Evolutionary conservation across 768 basidiomycete species (phyloP), one percentile per base, ranked within the genome.

Genomic region (Leccinum truebloodii): DNA sequence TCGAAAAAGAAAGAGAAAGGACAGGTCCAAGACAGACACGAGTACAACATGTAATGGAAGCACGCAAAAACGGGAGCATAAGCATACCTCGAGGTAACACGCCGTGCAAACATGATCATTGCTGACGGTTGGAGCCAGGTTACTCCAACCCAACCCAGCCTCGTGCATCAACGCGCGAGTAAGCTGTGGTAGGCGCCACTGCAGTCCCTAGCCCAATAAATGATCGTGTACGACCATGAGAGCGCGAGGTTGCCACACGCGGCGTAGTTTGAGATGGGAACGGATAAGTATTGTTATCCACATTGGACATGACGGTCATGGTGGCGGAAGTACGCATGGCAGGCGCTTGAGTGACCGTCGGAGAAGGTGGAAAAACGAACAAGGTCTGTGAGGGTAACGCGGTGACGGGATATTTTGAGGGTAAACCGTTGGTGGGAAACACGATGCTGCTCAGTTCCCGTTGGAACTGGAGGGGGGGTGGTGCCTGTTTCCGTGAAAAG

Each of bases 301-400:
- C 63, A 65, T 79, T 88, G 61, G 90, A 89, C 50, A 85, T 90
- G 57, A 94, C 77, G 39, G 88, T 92, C 85, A 93, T 87, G 37
- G 91, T 89, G 52, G 90, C 89, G 28, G 92, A 90, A 55, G 88
- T 91, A 41, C 76, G 73, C 55, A 81, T 82, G 50, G 85, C 79
- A 67, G 79, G 80, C 69, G 66, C 30, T 32, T 64, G 63, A 78
- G 67, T 52, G 80, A 85, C 52, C 7, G 72, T 80, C 74, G 84
- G 90, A 5, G 91, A 93, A 34, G 92, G 90, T 1, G 92, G 92
- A 69, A 94, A 94, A 39, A 94, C 87, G 66, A 94, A 93, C 51
- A 94, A 79, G 0, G 92, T 94, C 70, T 94, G 92, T 2, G 91
- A 90, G 34, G 89, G 88, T 35, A 87, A 82, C 57, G 68, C 69